Base-by-base conservation (phyloP, 192 early-diverging fungal genomes). In the Gigaspora rosea region DNA sequence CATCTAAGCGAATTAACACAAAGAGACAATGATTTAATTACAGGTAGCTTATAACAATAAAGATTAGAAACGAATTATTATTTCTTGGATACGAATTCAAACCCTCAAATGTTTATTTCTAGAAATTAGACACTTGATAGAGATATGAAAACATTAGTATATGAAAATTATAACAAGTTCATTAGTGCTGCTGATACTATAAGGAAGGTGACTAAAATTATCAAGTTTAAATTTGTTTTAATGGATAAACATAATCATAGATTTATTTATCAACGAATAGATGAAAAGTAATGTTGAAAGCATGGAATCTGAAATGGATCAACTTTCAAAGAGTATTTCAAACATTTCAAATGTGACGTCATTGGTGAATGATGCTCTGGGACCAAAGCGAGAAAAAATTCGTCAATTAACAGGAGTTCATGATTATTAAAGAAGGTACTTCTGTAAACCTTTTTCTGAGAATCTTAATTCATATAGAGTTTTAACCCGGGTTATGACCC, bases 101-200 rank as follows among this genome's bases (percentile, higher is more conserved):
- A 18, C 12, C 2, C 12, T 56, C 18, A 32, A 59, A 33, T 56
- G 36, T 12, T 46, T 35, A 7, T 32, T 36, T 18, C 57, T 47
- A 85, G 93, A 94, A 68, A 91, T 95, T 61, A 88, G 93, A 73
- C 89, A 71, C 88, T 99, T 69, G 95, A 99, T 80, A 94, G 95
- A 12, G 93, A 96, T 56, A 95, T 97, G 93, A 97, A 99, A 82
- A 97, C 97, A 0, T 87, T 99, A 57, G 96, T 99, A 5, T 99
- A 99, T 80, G 95, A 97, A 85, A 99, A 99, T 87, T 99, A 99
- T 79, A 95, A 88, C 88, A 95, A 96, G 86, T 97, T 99, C 78
- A 95, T 97, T 63, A 92, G 90, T 52, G 97, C 97, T 0, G 94
- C 95, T 2, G 95, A 97, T 69, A 95, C 97, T 1, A 95, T 99